Evolutionary conservation across 805 yeast species (phyloP).

Genomic region (Kodamaea hsintzibuensis): DNA sequence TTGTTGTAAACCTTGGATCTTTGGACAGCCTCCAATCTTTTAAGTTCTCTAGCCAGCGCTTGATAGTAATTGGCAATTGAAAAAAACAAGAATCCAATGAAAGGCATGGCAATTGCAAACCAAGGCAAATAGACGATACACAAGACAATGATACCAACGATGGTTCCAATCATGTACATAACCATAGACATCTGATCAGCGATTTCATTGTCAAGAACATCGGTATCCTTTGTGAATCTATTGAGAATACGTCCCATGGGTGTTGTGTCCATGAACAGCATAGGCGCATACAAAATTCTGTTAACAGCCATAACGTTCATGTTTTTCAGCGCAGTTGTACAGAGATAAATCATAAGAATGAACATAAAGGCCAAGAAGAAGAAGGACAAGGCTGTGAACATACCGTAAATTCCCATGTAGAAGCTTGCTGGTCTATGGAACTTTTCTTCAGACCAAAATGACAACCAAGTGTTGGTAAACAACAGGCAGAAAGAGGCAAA

Average conservation of each 20-base stretch:
- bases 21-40: constrained; percentile 72
- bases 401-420: constrained; percentile 74
- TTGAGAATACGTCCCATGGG: constrained; percentile 89
- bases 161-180: constrained; percentile 51
- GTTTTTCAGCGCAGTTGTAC: constrained; percentile 52
- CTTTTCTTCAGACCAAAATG: constrained; percentile 71
- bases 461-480: constrained; percentile 75
- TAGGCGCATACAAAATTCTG: constrained; percentile 70
- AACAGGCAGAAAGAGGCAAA: constrained; percentile 52
- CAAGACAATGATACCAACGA: constrained; percentile 61
- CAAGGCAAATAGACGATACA: constrained; percentile 74
- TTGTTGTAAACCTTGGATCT: constrained; percentile 71
- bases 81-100: constrained; percentile 45
- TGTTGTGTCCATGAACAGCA: constrained; percentile 80
- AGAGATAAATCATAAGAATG: constrained; percentile 44
- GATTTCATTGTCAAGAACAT: constrained; percentile 77
- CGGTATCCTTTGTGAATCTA: constrained; percentile 86
- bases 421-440: constrained; percentile 53
- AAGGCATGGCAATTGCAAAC: constrained; percentile 67
- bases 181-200: constrained; percentile 67
- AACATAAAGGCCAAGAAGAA: constrained; percentile 32
- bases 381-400: constrained; percentile 54
- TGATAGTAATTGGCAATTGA: constrained; percentile 57
- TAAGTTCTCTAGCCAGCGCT: constrained; percentile 72
- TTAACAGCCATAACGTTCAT: constrained; percentile 64